These are phyloP conservation scores for Colletotrichum orchidophilum DNA, from an alignment of 2,329 filamentous ascomycete species.

Conservation along the genomic window DNA sequence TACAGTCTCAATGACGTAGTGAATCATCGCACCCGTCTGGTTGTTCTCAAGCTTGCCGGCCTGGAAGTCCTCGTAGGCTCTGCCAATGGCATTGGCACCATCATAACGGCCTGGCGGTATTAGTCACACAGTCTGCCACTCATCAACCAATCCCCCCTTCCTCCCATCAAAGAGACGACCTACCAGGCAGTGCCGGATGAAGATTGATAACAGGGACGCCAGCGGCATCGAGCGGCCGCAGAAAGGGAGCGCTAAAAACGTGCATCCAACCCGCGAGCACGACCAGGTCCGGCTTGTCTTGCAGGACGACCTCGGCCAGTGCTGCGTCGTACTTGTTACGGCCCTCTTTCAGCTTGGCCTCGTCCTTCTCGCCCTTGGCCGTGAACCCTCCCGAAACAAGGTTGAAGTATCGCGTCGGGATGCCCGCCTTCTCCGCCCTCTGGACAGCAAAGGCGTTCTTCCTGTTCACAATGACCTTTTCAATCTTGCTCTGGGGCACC, in stretches of 20 bases:
- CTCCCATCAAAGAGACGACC: slow-evolving; percentile 37
- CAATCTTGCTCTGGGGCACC: slow-evolving; percentile 54
- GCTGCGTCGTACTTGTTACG: slow-evolving; percentile 79
- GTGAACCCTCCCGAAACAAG: slow-evolving; percentile 76
- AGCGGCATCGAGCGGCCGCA: slow-evolving; percentile 71
- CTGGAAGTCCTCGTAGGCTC: slow-evolving; percentile 79
- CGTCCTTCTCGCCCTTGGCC: slow-evolving; percentile 67
- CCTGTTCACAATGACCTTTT: slow-evolving; percentile 59
- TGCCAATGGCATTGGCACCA: slow-evolving; percentile 79
- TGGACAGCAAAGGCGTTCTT: slow-evolving; percentile 53
- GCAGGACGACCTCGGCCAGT: slow-evolving; percentile 73
- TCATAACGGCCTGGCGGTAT: slow-evolving; percentile 72
- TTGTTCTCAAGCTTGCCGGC: slow-evolving; percentile 70
- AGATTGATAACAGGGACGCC: slow-evolving; percentile 81
- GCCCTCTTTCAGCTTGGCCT: slow-evolving; percentile 61
- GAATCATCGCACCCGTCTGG: slow-evolving; percentile 87
- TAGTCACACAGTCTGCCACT: background rate
- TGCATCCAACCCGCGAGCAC: slow-evolving; percentile 92
- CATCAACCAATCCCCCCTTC: background rate
- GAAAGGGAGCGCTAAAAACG: slow-evolving; percentile 75
- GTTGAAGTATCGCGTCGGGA: slow-evolving; percentile 85
- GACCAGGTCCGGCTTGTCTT: slow-evolving; percentile 75
- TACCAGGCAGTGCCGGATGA: slow-evolving; percentile 76
- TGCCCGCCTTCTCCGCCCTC: slow-evolving; percentile 60
- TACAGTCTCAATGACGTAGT: slow-evolving; percentile 83